Conservation (phyloP, 495 filamentous ascomycete species). For the Oleoguttula mirabilis region DNA sequence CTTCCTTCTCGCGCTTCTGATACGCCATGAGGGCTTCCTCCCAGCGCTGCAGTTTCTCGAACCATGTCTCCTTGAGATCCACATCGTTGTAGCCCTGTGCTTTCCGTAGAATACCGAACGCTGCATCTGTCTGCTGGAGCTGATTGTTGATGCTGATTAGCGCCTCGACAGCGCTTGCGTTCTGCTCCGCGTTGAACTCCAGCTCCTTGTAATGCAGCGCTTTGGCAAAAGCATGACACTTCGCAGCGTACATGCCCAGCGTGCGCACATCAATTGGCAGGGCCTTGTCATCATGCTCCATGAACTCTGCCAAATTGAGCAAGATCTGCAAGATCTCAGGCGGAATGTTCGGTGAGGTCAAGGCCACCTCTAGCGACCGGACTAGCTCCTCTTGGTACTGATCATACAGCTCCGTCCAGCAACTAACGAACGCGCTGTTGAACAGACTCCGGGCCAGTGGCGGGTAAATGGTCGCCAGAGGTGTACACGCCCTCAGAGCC, state of each 20-base stretch:
- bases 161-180: slow-evolving; percentile 87
- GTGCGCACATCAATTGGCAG: slow-evolving; percentile 93
- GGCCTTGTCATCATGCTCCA: slow-evolving; percentile 99
- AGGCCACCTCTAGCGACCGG: slow-evolving; percentile 84
- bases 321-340: slow-evolving; percentile 90
- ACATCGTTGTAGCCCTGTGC: slow-evolving; percentile 90
- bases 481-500: slow-evolving; percentile 82
- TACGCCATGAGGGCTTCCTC: slow-evolving; percentile 94
- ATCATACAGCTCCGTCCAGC: slow-evolving; percentile 95
- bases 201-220: slow-evolving; percentile 97
- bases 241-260: slow-evolving; percentile 80
- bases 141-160: slow-evolving; percentile 98
- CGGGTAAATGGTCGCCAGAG: slow-evolving; percentile 78
- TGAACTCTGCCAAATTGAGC: slow-evolving; percentile 94
- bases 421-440: slow-evolving; percentile 96
- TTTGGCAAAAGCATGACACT: slow-evolving; percentile 95
- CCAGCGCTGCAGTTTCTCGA: slow-evolving; percentile 95
- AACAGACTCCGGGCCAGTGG: slow-evolving; percentile 88
- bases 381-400: slow-evolving; percentile 93
- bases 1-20: slow-evolving; percentile 59
- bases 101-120: slow-evolving; percentile 89
- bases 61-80: slow-evolving; percentile 94
- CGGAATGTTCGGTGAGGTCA: slow-evolving; percentile 83
- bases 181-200: slow-evolving; percentile 95
- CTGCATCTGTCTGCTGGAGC: slow-evolving; percentile 91